Conservation (phyloP, 2,329 filamentous ascomycete genomes). For the Cordyceps farinosa region DNA sequence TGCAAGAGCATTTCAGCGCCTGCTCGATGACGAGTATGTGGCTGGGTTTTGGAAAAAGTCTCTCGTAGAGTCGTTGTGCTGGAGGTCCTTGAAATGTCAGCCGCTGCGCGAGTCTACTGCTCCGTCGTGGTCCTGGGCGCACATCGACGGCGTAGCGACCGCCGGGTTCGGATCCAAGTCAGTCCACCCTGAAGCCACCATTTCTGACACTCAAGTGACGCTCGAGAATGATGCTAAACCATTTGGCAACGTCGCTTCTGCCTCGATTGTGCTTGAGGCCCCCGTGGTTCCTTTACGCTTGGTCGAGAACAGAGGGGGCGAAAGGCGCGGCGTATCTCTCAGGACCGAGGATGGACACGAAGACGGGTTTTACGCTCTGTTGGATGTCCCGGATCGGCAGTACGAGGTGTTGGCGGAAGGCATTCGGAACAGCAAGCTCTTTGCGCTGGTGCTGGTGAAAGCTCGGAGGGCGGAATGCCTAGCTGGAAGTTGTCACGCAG, state of each 20-base stretch:
- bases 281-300: background rate
- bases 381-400: background rate
- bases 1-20: background rate
- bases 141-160: background rate
- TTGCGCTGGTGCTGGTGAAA: background rate
- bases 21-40: slow-evolving; percentile 6
- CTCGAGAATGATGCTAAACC: background rate
- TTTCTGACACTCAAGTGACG: background rate
- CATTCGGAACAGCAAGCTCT: background rate
- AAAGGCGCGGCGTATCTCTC: background rate
- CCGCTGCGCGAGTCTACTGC: background rate
- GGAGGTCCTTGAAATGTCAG: background rate
- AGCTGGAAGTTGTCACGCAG: background rate
- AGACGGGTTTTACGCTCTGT: background rate
- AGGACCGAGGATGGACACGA: background rate
- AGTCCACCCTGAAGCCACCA: background rate
- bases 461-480: background rate
- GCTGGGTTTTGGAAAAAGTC: background rate
- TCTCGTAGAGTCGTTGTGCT: slow-evolving; percentile 1
- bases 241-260: slow-evolving; percentile 1
- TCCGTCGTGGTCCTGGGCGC: slow-evolving; percentile 10
- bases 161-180: background rate
- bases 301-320: background rate
- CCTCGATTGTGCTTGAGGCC: background rate
- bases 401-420: background rate